Evolutionary conservation across 352 stramenopile species (phyloP).

Genomic region (Aphanomyces cochlioides): DNA sequence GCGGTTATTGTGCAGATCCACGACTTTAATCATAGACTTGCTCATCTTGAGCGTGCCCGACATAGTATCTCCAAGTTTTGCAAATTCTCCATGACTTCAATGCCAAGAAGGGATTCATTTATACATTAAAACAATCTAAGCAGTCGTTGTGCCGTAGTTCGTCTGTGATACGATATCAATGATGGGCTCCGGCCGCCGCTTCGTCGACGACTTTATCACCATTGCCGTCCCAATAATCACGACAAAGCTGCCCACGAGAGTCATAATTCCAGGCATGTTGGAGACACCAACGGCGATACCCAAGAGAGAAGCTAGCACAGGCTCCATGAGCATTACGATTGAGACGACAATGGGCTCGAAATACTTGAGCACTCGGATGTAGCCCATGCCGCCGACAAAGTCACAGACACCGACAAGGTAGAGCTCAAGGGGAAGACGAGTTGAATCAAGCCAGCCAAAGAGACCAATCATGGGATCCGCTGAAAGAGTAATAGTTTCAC

Average conservation of each 20-base stretch:
- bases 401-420: slow-evolving; percentile 87
- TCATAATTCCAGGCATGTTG: slow-evolving; percentile 66
- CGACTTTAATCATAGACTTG: too few species aligned
- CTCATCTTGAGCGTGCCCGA: too few species aligned
- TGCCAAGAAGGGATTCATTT: too few species aligned
- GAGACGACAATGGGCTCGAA: slow-evolving; percentile 88
- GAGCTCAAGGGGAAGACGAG: slow-evolving; percentile 66
- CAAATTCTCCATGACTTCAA: too few species aligned
- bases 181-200: background rate
- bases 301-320: slow-evolving; percentile 70
- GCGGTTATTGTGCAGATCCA: too few species aligned
- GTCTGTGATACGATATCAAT: slow-evolving; percentile 3
- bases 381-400: slow-evolving; percentile 79
- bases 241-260: slow-evolving; percentile 53
- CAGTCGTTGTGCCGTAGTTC: background rate
- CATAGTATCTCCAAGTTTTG: too few species aligned
- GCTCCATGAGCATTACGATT: slow-evolving; percentile 86
- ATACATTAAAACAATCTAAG: too few species aligned
- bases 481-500: slow-evolving; percentile 52
- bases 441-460: slow-evolving; percentile 73
- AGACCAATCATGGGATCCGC: slow-evolving; percentile 65
- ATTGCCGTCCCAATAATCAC: slow-evolving; percentile 67
- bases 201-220: slow-evolving; percentile 43
- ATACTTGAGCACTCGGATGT: slow-evolving; percentile 89
- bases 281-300: slow-evolving; percentile 71